phyloP scores from a whole-genome alignment of 805 yeast species.

The Zygosaccharomyces pseudorouxii region DNA sequence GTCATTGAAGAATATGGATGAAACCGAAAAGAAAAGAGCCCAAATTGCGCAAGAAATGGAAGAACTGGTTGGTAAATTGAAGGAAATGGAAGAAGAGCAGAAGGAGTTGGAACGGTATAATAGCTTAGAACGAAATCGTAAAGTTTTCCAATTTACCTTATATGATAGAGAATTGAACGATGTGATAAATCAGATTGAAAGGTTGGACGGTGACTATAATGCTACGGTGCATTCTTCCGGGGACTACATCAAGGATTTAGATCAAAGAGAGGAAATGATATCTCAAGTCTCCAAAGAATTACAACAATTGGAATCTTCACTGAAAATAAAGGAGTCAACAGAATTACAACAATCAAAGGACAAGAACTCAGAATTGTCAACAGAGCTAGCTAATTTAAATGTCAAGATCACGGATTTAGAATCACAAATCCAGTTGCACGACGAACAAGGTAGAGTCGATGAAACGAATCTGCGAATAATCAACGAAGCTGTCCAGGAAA shows the following conservation, averaged over 20 bases:
- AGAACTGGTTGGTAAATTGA: slow-evolving; percentile 64
- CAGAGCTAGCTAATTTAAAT: slow-evolving; percentile 46
- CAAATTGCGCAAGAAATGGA: slow-evolving; percentile 69
- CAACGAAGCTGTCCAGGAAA: slow-evolving; percentile 32
- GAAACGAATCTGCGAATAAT: slow-evolving; percentile 26
- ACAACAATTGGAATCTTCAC: slow-evolving; percentile 42
- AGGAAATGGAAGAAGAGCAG: slow-evolving; percentile 77
- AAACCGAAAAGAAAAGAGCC: slow-evolving; percentile 61
- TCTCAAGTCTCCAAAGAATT: slow-evolving; percentile 44
- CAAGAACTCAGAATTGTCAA: slow-evolving; percentile 47
- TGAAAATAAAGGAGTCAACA: slow-evolving; percentile 46
- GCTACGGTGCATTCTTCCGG: slow-evolving; percentile 49
- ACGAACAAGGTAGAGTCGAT: slow-evolving; percentile 32
- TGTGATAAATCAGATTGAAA: slow-evolving; percentile 55
- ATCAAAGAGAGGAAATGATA: slow-evolving; percentile 53
- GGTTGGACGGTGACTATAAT: slow-evolving; percentile 54
- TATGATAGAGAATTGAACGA: slow-evolving; percentile 71
- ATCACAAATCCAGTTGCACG: slow-evolving; percentile 32
- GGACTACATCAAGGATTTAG: slow-evolving; percentile 50
- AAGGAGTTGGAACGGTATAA: slow-evolving; percentile 70
- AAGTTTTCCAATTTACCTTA: slow-evolving; percentile 67
- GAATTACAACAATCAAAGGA: slow-evolving; percentile 53
- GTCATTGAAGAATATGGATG: slow-evolving; percentile 72
- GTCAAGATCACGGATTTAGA: slow-evolving; percentile 44
- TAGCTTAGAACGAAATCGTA: slow-evolving; percentile 58